A percentile compares a stretch with the other conserved stretches of the same genome.
Evolutionary conservation across 129 eudicot genomes (phyloP).

Genomic region (Pseudognaphalium luteoalbum): DNA sequence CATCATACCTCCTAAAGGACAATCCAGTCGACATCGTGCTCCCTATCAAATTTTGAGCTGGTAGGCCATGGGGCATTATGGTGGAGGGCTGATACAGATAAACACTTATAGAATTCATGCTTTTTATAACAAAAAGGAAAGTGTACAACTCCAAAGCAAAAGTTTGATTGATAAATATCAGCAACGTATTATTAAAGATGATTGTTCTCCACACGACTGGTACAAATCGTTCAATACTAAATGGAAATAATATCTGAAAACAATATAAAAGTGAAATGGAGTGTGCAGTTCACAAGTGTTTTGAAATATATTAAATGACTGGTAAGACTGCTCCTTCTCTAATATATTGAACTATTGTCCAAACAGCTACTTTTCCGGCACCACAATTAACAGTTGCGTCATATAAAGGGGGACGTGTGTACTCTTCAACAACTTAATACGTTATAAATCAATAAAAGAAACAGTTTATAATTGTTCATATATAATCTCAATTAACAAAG

Average conservation of each 20-base stretch:
- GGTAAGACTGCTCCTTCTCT: background rate
- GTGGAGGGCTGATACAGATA: conserved; percentile 1
- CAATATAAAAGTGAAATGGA: conserved; percentile 14
- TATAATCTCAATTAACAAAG: background rate
- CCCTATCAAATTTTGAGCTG: background rate
- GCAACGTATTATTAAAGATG: background rate
- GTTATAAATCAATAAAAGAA: background rate
- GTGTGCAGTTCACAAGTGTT: conserved; percentile 6
- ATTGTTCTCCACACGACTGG: conserved; percentile 23
- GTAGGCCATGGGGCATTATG: background rate
- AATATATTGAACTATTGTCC: conserved; percentile 10
- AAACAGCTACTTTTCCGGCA: background rate
- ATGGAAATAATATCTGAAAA: background rate
- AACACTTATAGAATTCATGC: conserved; percentile 15
- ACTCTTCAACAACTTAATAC: too few relatives aligned
- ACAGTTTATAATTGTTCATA: background rate
- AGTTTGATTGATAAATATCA: background rate
- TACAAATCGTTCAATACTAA: conserved; percentile 18
- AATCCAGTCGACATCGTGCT: conserved; percentile 2
- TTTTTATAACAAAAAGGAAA: conserved; percentile 14
- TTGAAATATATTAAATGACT: background rate
- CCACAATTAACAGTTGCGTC: background rate
- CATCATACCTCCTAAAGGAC: background rate
- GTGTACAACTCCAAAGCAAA: background rate
- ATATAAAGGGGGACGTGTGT: background rate